Conservation (phyloP, 2,329 filamentous ascomycete genomes). For the Aotearoamyces nothofagi region DNA sequence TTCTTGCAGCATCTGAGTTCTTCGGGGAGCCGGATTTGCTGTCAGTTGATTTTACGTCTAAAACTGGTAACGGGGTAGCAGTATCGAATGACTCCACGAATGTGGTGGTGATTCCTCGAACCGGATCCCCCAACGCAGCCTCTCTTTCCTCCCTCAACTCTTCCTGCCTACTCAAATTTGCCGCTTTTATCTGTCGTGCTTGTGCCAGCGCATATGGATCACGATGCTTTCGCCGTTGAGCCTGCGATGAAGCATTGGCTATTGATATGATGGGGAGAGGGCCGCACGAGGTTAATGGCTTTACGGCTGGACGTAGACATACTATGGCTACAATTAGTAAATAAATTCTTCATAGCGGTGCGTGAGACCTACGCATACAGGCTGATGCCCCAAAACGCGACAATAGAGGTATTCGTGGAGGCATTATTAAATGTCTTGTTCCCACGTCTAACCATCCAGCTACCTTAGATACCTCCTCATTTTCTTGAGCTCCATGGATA, state of each 20-base stretch:
- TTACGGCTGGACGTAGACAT: constrained; percentile 40
- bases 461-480: too few relatives aligned
- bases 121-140: constrained; percentile 55
- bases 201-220: constrained; percentile 77
- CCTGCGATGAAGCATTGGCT: constrained; percentile 43
- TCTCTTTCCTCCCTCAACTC: constrained; percentile 51
- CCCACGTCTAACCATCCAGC: too few relatives aligned
- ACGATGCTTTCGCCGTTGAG: constrained; percentile 51
- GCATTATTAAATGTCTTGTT: constrained; percentile 44
- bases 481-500: too few relatives aligned
- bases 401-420: constrained; percentile 47
- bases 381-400: constrained; percentile 43
- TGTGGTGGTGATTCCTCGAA: constrained; percentile 64
- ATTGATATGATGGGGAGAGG: constrained; percentile 44
- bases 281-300: constrained; percentile 27
- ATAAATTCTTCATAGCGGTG: not conserved
- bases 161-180: constrained; percentile 62
- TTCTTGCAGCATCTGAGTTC: constrained; percentile 27
- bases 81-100: constrained; percentile 73
- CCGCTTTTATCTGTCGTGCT: constrained; percentile 68
- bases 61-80: constrained; percentile 20
- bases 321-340: constrained; percentile 25
- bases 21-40: constrained; percentile 23
- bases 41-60: constrained; percentile 21
- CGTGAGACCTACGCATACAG: constrained; percentile 29